Base-by-base conservation (phyloP, 2,329 filamentous ascomycete species). In the Zasmidium cellare region DNA sequence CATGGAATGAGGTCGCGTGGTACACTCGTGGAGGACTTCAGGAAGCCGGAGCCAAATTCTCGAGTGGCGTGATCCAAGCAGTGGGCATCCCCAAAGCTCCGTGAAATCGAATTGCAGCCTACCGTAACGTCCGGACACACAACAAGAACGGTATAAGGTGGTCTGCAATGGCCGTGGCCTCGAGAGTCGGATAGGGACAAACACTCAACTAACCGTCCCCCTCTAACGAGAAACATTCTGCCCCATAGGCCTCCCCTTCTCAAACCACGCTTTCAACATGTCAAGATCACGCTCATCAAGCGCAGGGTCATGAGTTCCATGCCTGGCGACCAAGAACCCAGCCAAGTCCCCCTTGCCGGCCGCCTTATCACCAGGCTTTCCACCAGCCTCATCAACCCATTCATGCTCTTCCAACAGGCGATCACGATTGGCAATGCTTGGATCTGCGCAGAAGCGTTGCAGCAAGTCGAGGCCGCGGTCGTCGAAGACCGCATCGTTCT, bases 261-360 rank as follows among this genome's bases (percentile, higher is more conserved):
- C 51, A 53, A 55, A 53, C 58, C 58, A 60, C n/a, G 47, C 46
- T 55, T 46, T 57, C 50, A 60, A 20, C 58, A 60, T 51, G 19
- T 57, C 58, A 12, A 57, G 12, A 50, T 60, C 55, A 11, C 51
- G 47, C 46, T 55, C 54, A 50, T 60, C 54, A 23, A 60, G 48
- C 7, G 55, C 55, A 22, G 54, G 58, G 45, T 55, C 51, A 1
- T 57, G 35, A 3, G 58, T 57, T 16, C 51, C 58, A 53, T 60
- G 55, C 38, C 51, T 51, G 12, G 48, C 38, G n/a, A 54, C 44
- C 9, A 51, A 25, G 28, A 53, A 55, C 9, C 58, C 54, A 1
- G 41, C 51, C 14, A 60, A 22, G 19, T 44, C 46, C 20, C 55
- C 54, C 18, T 51, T 25, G 12, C 35, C 38, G 12, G 24, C 51